These are phyloP conservation scores for Coffea eugenioides DNA, from an alignment of 257 asterid genomes.

Conservation along the genomic window DNA sequence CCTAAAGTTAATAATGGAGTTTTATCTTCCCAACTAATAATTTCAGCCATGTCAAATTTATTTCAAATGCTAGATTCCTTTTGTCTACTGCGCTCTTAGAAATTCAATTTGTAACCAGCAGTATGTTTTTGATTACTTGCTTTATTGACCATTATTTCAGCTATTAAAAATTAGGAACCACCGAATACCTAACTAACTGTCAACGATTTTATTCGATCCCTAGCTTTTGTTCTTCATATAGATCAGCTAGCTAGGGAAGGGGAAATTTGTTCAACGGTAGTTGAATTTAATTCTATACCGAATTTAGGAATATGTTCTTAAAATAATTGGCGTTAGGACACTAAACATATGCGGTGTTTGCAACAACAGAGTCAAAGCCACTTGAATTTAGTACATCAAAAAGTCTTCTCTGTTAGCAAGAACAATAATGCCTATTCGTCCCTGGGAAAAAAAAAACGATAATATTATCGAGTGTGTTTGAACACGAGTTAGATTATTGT, in stretches of 20 bases:
- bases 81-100: not conserved
- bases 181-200: conserved; percentile 16
- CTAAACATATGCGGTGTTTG: not conserved
- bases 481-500: too few species aligned
- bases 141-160: conserved; percentile 11
- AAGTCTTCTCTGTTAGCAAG: conserved; percentile 3
- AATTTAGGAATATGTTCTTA: not conserved
- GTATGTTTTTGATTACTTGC: not conserved
- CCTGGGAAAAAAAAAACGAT: too few species aligned
- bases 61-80: conserved; percentile 9
- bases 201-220: not conserved
- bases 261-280: conserved; percentile 1
- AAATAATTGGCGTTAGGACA: not conserved
- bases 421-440: not conserved
- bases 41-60: not conserved
- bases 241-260: not conserved
- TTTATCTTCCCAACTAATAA: not conserved
- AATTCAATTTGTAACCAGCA: not conserved
- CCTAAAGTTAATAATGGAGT: not conserved
- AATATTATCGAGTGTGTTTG: too few species aligned
- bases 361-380: not conserved
- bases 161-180: conserved; percentile 1
- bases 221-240: not conserved
- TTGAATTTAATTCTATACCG: not conserved
- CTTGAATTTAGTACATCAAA: not conserved